Evolutionary conservation across 345 rosid genomes (phyloP), one percentile per base, ranked within the genome.

Genomic region (Toxicodendron radicans): DNA sequence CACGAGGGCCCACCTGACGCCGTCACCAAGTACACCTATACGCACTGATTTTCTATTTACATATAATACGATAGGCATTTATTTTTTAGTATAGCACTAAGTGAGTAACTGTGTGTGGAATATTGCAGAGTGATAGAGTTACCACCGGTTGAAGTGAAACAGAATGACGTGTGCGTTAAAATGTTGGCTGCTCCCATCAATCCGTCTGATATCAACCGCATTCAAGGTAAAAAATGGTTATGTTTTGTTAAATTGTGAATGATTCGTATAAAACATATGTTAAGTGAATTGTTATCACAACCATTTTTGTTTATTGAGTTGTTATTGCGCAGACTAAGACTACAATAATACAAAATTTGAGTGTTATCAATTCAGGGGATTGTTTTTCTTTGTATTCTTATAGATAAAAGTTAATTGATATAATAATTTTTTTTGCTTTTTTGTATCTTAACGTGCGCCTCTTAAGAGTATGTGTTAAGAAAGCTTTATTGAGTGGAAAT

Each of bases 171-270:
- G 52, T 94, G 97, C 72, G 92, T 92, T 64, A 91, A 81, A 76
- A 94, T 94, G 98, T 81, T 94, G 53, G 98, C 97, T 43, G 79
- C 95, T 69, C 97, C 98, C 10, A 89, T 94, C 72, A 94, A 94
- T 79, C 98, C 98, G 8, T 92, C 94, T 11, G 97, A 92, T 82
- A 86, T 94, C 32, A 94, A 94, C 71, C 83, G 97, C 54, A 94
- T 94, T 48, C 89, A 95, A 90, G 97, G 97, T 89, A 67, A 4
- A 12, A 11, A 66, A 46, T 66, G 41, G 1, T 0, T 16, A 48
- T 41, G 8, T 14, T 7, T n/a, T 3, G 13, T 17, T 67, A 49
- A 53, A 21, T 49, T 38, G 43, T 38, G 43, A 38, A 38, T 38
- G 43, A 38, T 38, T 38, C 43, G 5, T 38, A 38, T 38, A 7